Evolutionary conservation across 2,329 filamentous ascomycete genomes (phyloP).

Genomic region (Laburnicola sp.): DNA sequence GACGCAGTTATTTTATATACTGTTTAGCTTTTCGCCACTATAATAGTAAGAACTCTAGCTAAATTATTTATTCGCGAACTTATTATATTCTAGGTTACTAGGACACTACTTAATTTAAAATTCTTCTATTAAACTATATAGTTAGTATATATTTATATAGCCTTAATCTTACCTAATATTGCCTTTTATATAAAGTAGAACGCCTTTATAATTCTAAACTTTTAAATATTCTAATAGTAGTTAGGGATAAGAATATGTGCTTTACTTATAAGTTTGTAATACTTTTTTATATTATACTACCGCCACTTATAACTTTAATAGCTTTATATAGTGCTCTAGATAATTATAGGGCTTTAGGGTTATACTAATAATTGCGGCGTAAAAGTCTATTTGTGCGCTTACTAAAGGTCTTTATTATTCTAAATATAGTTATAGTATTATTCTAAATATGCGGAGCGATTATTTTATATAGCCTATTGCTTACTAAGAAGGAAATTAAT

Average conservation of each 20-base stretch:
- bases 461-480: not conserved
- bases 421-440: not conserved
- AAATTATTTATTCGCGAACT: no score
- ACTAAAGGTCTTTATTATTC: not conserved
- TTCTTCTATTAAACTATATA: no score
- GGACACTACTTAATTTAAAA: no score
- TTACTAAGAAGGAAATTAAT: not conserved
- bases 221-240: not conserved
- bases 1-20: constrained; percentile 11
- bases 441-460: not conserved
- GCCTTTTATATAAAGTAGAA: not conserved
- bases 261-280: not conserved
- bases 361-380: not conserved
- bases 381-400: not conserved
- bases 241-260: not conserved
- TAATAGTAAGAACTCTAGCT: not conserved
- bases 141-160: not conserved
- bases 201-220: not conserved
- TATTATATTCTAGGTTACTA: no score
- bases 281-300: not conserved
- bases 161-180: not conserved
- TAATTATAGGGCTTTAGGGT: not conserved
- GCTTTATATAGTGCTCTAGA: not conserved
- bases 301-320: not conserved
- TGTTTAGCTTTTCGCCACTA: constrained; percentile 7